A percentile compares a stretch with the other conserved stretches of the same genome.
Conservation (phyloP, 371 early-diverging fungal species). For the Mucor lusitanicus region DNA sequence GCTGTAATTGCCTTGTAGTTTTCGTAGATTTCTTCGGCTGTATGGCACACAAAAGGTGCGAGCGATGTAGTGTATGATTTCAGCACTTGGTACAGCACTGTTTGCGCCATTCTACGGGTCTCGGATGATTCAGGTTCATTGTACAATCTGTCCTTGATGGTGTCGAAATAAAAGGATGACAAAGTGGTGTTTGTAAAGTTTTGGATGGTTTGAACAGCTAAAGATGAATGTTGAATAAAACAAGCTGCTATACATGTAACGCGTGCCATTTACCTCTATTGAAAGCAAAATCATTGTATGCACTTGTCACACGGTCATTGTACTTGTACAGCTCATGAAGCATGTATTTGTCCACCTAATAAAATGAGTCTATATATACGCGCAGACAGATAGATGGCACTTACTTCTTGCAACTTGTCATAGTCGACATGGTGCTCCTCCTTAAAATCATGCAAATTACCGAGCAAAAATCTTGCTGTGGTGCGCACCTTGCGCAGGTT, state of each 20-base stretch:
- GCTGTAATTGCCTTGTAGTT: constrained; percentile 51
- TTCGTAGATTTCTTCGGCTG: constrained; percentile 83
- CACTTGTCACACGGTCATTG: constrained; percentile 52
- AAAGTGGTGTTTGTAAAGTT: constrained; percentile 69
- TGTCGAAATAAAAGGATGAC: constrained; percentile 85
- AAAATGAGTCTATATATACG: background rate
- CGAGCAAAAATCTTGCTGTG: constrained; percentile 79
- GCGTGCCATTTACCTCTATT: constrained; percentile 55
- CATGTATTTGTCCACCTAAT: constrained; percentile 72
- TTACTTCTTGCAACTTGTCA: constrained; percentile 52
- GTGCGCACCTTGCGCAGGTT: constrained; percentile 77
- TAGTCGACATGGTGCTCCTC: constrained; percentile 53
- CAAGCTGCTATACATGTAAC: background rate
- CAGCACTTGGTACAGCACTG: constrained; percentile 71
- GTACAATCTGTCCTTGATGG: constrained; percentile 84
- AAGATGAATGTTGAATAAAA: background rate
- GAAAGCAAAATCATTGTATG: constrained; percentile 68
- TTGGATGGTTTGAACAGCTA: constrained; percentile 66
- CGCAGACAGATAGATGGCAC: background rate
- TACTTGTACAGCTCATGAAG: constrained; percentile 68
- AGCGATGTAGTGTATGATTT: constrained; percentile 63
- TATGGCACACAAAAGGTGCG: constrained; percentile 73
- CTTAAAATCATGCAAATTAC: constrained; percentile 74
- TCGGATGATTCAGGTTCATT: constrained; percentile 44
- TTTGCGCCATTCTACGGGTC: constrained; percentile 67